phyloP scores from a whole-genome alignment of 306 rosid genomes.

The Ormosia semicastrata region DNA sequence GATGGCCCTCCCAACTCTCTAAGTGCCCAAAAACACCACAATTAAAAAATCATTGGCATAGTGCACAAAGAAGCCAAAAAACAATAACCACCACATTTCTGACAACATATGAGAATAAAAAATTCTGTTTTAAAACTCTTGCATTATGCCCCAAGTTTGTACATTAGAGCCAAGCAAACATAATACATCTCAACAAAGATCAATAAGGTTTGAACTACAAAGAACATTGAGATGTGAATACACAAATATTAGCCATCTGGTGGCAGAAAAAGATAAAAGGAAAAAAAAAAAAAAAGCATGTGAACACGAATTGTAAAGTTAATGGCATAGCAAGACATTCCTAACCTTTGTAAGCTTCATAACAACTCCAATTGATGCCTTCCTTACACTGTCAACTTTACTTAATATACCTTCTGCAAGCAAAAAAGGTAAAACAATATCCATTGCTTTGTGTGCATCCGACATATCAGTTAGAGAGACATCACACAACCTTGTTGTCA shows the following conservation, averaged over 20 bases:
- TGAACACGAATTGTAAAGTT: slow-evolving; percentile 5
- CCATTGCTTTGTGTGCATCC: slow-evolving; percentile 86
- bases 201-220: not conserved
- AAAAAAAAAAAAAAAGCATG: not conserved
- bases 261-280: not conserved
- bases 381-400: slow-evolving; percentile 85
- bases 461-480: slow-evolving; percentile 70
- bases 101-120: not conserved
- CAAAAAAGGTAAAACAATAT: slow-evolving; percentile 81
- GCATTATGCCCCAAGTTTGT: not conserved
- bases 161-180: not conserved
- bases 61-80: not conserved
- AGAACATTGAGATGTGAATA: not conserved
- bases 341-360: slow-evolving; percentile 97
- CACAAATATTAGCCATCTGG: not conserved
- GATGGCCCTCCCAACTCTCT: not conserved
- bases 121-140: not conserved
- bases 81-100: not conserved
- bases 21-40: not conserved
- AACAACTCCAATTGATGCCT: slow-evolving; percentile 86
- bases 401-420: slow-evolving; percentile 91
- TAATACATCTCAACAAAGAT: not conserved
- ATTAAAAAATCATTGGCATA: not conserved
- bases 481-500: slow-evolving; percentile 89
- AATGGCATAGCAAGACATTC: slow-evolving; percentile 19